Evolutionary conservation across 2,329 filamentous ascomycete genomes (phyloP), one percentile per base, ranked within the genome.

Genomic region (Clonostachys chloroleuca): DNA sequence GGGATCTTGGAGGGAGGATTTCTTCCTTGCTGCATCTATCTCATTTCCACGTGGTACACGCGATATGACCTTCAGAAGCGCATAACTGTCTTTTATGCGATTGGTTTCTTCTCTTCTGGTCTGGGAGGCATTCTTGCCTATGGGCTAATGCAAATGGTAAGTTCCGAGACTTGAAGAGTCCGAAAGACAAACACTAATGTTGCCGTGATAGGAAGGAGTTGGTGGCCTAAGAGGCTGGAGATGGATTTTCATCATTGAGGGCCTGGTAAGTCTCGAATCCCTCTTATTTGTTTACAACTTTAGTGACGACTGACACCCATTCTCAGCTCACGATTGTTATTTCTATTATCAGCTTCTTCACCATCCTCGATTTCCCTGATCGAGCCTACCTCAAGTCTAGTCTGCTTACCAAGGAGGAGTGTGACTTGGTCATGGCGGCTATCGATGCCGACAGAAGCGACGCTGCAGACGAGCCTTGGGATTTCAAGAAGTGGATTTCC

Each of bases 11-110:
- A 56, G 40, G 48, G 52, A 4, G 52, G 52, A 16, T 47, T 43
- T 45, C 39, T 51, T 34, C 43, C 47, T 16, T 47, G 46, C 40
- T 51, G 44, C 30, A 40, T 47, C 34, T 49, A 47, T 34, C 52
- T 52, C 52, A 67, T 87, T 1, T 80, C 75, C 1, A 84, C 80
- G 53, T 88, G 83, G 83, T 88, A 87, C 54, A 80, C 75, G 52
- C 70, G 83, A n/a, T 74, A 71, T 7, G 84, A 87, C 52, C 81
- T 86, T 42, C 83, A 82, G 36, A 76, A 86, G 24, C 73, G 84
- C 30, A 77, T 49, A 30, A 34, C 37, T 33, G 40, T 57, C 14
- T 61, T 61, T 45, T 60, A 63, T 52, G 53, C 56, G 12, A 52
- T 57, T 12, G 60, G 59, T 14, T 51, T 49, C 44, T 47, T 59